Evolutionary conservation across 495 filamentous ascomycete species (phyloP), one percentile per base, ranked within the genome.

Genomic region (Lentithecium fluviatile): DNA sequence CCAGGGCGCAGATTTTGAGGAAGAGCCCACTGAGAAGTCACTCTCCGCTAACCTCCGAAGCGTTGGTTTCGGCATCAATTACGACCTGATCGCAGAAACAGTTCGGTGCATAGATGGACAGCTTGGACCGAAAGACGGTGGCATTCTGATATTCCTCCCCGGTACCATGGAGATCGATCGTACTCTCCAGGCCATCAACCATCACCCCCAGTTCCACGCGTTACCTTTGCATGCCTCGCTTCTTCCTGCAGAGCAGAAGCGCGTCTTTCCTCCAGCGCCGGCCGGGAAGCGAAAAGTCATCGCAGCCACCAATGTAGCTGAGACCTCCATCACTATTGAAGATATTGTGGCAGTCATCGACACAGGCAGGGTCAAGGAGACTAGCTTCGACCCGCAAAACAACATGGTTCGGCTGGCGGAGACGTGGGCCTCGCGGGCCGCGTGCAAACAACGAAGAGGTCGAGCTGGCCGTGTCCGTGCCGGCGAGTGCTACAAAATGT

Each of bases 261-360:
- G 84, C 45, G 94, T 98, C 4, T 98, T 98, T 71, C 79, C 82
- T 15, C 80, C 76, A 24, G 77, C 94, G 0, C 91, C 94, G 0
- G 72, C 72, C 20, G 91, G 90, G 1, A 90, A 88, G 73, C 79
- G 94, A 21, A 98, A 98, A 75, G 85, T 98, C 38, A 87, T 98
- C 21, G 88, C 89, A 11, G 88, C 94, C 0, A 98, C 94, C 15
- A 98, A 98, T 65, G 93, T 98, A 15, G 94, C 94, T 2, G 94
- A 98, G 71, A 98, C 94, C 0, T 97, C 94, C 10, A 97, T 98
- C 69, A 98, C 94, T 0, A 98, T 98, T 51, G 89, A 94, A 57
- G 94, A 98, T 67, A 88, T 97, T 34, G 92, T 97, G 12, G 94
- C 91, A 21, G 95, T 98, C 49, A 95, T 98, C 52, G 94, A 98